A percentile compares a stretch with the other conserved stretches of the same genome.
Conservation (phyloP, 169 alveolate genomes). For the Plasmodium yoelii region DNA sequence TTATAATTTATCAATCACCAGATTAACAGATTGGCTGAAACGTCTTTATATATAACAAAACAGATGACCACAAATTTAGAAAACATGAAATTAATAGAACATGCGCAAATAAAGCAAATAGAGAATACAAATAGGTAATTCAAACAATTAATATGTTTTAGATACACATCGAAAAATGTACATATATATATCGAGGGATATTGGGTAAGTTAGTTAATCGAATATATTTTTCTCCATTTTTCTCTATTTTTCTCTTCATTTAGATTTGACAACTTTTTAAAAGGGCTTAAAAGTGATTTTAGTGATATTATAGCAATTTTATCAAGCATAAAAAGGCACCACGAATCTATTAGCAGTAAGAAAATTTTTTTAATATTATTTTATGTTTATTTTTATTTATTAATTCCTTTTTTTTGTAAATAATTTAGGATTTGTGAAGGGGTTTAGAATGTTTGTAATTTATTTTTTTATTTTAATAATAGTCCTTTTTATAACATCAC, state of each 20-base stretch:
- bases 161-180: neutral
- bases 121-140: slow-evolving; percentile 75
- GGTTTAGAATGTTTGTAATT: slow-evolving; percentile 34
- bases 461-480: slow-evolving; percentile 28
- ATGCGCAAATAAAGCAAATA: slow-evolving; percentile 74
- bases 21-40: slow-evolving; percentile 66
- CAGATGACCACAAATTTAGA: slow-evolving; percentile 77
- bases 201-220: too few relatives aligned
- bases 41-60: slow-evolving; percentile 56
- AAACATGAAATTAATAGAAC: slow-evolving; percentile 72
- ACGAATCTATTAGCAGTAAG: slow-evolving; percentile 69
- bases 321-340: slow-evolving; percentile 71
- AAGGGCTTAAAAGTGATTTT: slow-evolving; percentile 60
- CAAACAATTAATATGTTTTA: neutral
- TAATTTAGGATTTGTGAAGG: slow-evolving; percentile 51
- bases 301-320: slow-evolving; percentile 55
- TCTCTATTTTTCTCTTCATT: slow-evolving; percentile 4
- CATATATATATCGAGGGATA: neutral
- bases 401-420: slow-evolving; percentile 1
- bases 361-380: neutral
- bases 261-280: slow-evolving; percentile 69
- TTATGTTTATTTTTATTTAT: neutral
- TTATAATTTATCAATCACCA: neutral
- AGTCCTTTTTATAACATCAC: slow-evolving; percentile 57
- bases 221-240: slow-evolving; percentile 7